Evolutionary conservation across 2,329 filamentous ascomycete genomes (phyloP).

Genomic region (Pseudopithomyces chartarum): DNA sequence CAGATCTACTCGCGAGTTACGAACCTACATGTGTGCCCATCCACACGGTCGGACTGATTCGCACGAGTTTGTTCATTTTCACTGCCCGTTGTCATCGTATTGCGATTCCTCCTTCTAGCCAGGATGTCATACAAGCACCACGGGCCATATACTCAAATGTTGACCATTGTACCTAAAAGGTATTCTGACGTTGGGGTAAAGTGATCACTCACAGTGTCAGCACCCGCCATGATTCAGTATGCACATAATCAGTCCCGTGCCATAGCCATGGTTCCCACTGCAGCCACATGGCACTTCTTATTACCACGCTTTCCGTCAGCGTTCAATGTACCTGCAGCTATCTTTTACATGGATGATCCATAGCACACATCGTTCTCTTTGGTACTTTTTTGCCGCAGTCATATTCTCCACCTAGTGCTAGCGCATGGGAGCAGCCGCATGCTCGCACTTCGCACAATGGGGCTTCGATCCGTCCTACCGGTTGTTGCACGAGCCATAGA

Average conservation of each 20-base stretch:
- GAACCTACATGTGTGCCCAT: neutral
- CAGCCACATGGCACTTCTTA: neutral
- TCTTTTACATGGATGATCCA: neutral
- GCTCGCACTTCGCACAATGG: neutral
- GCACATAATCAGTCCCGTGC: constrained; percentile 7
- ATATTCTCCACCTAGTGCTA: neutral
- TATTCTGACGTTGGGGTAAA: neutral
- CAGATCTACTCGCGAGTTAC: neutral
- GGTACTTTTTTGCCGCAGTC: neutral
- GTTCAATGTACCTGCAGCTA: constrained; percentile 2
- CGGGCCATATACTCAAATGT: no score
- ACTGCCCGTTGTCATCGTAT: neutral
- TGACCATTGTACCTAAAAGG: neutral
- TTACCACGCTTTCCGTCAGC: neutral
- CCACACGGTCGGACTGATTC: neutral
- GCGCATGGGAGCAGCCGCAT: neutral
- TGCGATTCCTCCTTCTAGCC: neutral
- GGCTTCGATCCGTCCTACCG: neutral
- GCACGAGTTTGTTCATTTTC: neutral
- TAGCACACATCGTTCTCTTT: neutral
- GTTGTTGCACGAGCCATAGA: constrained; percentile 1
- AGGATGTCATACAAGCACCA: no score
- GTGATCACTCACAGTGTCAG: constrained; percentile 8
- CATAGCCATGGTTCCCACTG: neutral
- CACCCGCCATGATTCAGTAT: neutral